Base-by-base conservation (phyloP, 768 basidiomycete species). In the Tricholoma terreum region DNA sequence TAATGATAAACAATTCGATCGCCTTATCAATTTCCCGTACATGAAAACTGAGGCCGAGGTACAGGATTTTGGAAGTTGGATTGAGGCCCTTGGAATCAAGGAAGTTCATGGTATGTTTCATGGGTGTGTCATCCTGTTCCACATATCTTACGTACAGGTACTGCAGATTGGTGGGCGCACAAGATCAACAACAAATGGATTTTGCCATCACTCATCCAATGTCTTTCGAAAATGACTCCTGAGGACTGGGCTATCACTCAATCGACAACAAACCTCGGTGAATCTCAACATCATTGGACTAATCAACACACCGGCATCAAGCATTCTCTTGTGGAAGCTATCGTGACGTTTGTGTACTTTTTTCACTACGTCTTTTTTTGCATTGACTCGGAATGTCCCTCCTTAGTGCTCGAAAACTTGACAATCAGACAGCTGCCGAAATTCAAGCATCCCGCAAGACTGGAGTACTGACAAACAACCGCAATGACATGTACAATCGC, bases 281-380 rank as follows among this genome's bases (percentile, higher is more conserved):
- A 54, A 43, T 31, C 38, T 19, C 53, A 54, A 33, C 53, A 54
- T 30, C 40, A 54, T 21, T 54, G 38, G 53, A 54, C 53, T 30
- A 54, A 54, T 22, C 6, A 14, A 15, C 53, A 54, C 31, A 54
- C 53, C 15, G 40, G 53, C 27, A 54, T 54, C 21, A 54, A 54
- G 35, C 53, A 19, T 43, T 36, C 53, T 31, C 15, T 54, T n/a
- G 38, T 54, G 12, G 40, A 54, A 43, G 40, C 53, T 9, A 54
- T 54, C n/a, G 42, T 43, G 19, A 43, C 15, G 8, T 43, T 21
- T 1, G 8, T 22, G 11, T 3, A 43, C 19, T 42, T 42, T 10
- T 22, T 22, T 22, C 11, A 10, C 19, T 43, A 9, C 21, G 42
- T 43, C 21, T 21, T 22, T 1, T 43, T 21, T 11, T 22, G n/a